Conservation (phyloP, 2,329 filamentous ascomycete genomes). For the Hypoxylon sp. region DNA sequence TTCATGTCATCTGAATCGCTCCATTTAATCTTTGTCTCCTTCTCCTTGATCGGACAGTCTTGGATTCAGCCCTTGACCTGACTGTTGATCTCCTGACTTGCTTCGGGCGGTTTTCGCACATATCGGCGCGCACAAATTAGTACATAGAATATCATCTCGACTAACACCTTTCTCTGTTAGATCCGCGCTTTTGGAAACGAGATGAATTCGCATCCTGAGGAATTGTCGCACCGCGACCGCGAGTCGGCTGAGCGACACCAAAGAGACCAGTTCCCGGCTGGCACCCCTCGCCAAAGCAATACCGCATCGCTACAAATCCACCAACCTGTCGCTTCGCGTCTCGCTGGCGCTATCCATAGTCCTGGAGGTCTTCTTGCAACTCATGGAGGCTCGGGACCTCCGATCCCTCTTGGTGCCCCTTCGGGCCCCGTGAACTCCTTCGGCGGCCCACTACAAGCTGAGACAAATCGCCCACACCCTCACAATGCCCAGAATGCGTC, state of each 20-base stretch:
- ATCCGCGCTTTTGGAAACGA: slow-evolving; percentile 40
- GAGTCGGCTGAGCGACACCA: slow-evolving; percentile 74
- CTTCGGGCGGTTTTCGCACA: slow-evolving; percentile 20
- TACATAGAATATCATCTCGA: background rate
- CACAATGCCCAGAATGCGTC: slow-evolving; percentile 64
- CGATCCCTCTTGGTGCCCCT: slow-evolving; percentile 66
- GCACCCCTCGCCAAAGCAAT: slow-evolving; percentile 85
- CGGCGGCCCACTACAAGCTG: slow-evolving; percentile 66
- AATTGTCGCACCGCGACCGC: slow-evolving; percentile 70
- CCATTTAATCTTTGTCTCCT: slow-evolving; percentile 17
- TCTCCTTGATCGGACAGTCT: slow-evolving; percentile 15
- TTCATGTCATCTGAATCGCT: background rate
- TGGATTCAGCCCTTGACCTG: slow-evolving; percentile 4
- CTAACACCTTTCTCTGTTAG: slow-evolving; percentile 36
- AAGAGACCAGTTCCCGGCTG: slow-evolving; percentile 71
- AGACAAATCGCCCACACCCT: slow-evolving; percentile 65
- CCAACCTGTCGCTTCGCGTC: slow-evolving; percentile 89
- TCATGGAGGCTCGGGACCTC: slow-evolving; percentile 71
- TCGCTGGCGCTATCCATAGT: slow-evolving; percentile 87
- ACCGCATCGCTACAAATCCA: slow-evolving; percentile 91
- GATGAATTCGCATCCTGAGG: slow-evolving; percentile 58
- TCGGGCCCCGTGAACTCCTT: slow-evolving; percentile 65
- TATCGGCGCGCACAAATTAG: slow-evolving; percentile 29
- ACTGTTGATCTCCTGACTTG: slow-evolving; percentile 32
- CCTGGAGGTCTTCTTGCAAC: slow-evolving; percentile 88